phyloP scores from a whole-genome alignment of 2,329 filamentous ascomycete genomes.

The Aureobasidium subglaciale region DNA sequence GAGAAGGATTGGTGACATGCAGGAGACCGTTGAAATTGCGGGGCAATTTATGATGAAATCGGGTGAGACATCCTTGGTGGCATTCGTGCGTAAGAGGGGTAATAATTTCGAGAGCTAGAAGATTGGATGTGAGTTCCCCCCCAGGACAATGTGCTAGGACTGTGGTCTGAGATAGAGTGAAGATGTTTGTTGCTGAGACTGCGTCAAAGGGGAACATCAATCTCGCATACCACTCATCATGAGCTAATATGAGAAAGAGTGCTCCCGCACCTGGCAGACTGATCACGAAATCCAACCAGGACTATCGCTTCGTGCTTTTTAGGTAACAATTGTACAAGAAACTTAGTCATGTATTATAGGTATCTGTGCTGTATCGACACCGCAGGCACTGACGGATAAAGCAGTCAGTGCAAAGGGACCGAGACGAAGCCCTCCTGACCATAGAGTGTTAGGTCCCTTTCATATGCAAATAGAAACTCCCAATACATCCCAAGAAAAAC shows the following conservation, averaged over 20 bases:
- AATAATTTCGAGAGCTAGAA: neutral
- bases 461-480: slow-evolving; percentile 9
- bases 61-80: neutral
- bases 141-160: neutral
- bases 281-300: too few relatives aligned
- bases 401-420: neutral
- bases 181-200: neutral
- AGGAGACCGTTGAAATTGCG: slow-evolving; percentile 1
- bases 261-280: too few relatives aligned
- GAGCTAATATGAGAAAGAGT: too few relatives aligned
- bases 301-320: too few relatives aligned
- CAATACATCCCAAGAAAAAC: neutral
- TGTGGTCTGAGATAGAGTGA: neutral
- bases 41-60: slow-evolving; percentile 4
- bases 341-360: slow-evolving; percentile 9
- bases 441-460: neutral
- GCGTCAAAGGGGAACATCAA: too few relatives aligned
- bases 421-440: neutral
- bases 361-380: slow-evolving; percentile 12
- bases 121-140: too few relatives aligned
- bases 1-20: neutral
- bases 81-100: neutral
- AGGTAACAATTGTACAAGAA: neutral
- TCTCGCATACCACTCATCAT: too few relatives aligned
- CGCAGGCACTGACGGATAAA: slow-evolving; percentile 3